Evolutionary conservation across 768 basidiomycete species (phyloP), one percentile per base, ranked within the genome.

Genomic region (Pholiota molesta): DNA sequence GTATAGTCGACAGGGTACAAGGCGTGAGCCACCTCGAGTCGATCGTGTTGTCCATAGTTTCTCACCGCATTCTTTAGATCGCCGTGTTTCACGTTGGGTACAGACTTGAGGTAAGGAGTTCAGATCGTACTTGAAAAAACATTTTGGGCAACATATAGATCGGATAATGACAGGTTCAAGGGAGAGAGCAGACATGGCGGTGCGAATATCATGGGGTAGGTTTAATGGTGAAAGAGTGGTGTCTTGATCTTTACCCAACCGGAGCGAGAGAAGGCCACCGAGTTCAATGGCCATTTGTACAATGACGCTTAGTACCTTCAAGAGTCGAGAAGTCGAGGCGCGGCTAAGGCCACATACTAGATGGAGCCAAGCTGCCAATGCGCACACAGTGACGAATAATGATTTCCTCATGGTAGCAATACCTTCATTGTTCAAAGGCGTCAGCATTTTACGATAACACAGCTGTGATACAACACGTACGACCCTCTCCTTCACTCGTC

Each of bases 91-190:
- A 1, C 60, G 49, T 37, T 51, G 58, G 13, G 23, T 5, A 44
- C 69, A 70, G 7, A 31, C 33, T 45, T 55, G 23, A 26, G 65
- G 62, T 17, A 61, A 40, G 13, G 45, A n/a, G 19, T 42, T 42
- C 8, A 55, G 52, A 28, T 28, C n/a, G 29, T 63, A 66, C 14
- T 33, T 26, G 16, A 26, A 39, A 47, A 63, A 63, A 31, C 69
- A 70, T 47, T 61, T 64, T 19, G 69, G 69, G 37, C 69, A 70
- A 40, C 60, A 64, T 8, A 70, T 57, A 5, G 60, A 63, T 1
- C 66, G 65, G 13, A 45, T 26, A 26, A 70, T 60, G 2, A 28
- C 44, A 8, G 69, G 69, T 35, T 70, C 66, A 28, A 70, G 29
- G 7, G 55, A 53, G 16, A 67, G 55, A 5, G 52, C 33, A 11